Base-by-base conservation (phyloP, 192 early-diverging fungal genomes). In the Phycomyces blakesleeanus region DNA sequence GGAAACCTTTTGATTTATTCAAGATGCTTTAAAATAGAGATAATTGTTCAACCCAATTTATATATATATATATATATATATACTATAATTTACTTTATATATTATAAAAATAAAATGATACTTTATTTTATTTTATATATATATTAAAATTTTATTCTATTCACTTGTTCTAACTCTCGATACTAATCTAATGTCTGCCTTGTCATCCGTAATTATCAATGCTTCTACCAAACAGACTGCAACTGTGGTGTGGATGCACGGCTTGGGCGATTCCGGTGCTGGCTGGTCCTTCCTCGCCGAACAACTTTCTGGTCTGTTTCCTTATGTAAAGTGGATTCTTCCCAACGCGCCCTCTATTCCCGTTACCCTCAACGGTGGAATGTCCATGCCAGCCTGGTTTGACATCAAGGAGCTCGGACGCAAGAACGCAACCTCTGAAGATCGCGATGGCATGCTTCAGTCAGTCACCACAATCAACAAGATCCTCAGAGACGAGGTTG, bases 251-350 rank as follows among this genome's bases (percentile, higher is more conserved):
- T 76, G 82, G 51, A 25, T 83, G 21, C 84, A 83, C 69, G 85
- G 85, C 4, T 62, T 87, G 49, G 85, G 85, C n/a, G 85, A 87
- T 61, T 72, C 71, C 55, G 85, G 85, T 9, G 55, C 70, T 22
- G 85, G 85, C 18, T 86, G 89, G 87, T 64, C 64, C 29, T 76
- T 72, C 20, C 66, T 87, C 27, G 80, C 77, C 5, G 54, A 66
- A 39, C 79, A 88, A 77, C 78, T 94, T 16, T 37, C 73, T 10
- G 58, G 54, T 8, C 55, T 61, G 10, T 71, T 94, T 21, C 92
- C 90, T 8, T 88, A 94, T 69, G 85, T 93, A 69, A 98, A 98
- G 80, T 96, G 86, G 65, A 75, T 98, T 34, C 81, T 95, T 34
- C 96, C 96, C 1, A 85, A 93, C 72, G 95, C 94, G 66, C 87